Evolutionary conservation across 441 rosid species (phyloP).

Genomic region (Manihot esculenta): DNA sequence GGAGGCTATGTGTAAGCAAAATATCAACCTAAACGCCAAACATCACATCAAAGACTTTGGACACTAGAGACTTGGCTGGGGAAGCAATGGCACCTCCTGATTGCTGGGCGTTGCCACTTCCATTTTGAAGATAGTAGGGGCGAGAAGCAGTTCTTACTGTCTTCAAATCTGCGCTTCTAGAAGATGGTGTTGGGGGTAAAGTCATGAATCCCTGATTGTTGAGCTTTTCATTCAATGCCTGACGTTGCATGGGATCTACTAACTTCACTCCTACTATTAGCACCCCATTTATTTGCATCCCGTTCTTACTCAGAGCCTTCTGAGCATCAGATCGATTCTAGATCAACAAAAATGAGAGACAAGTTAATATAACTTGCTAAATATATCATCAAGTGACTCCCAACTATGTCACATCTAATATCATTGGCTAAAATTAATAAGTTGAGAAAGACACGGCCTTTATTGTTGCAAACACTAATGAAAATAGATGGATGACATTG

Average conservation of each 20-base stretch:
- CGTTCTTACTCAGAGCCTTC: slow-evolving; percentile 81
- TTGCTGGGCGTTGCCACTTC: slow-evolving; percentile 51
- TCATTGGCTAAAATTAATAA: neutral
- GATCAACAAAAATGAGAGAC: slow-evolving; percentile 23
- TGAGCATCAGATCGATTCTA: slow-evolving; percentile 86
- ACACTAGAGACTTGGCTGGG: slow-evolving; percentile 73
- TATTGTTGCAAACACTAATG: too few species aligned
- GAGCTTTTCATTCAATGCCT: slow-evolving; percentile 65
- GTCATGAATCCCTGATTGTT: slow-evolving; percentile 84
- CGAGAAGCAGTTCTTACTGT: slow-evolving; percentile 43
- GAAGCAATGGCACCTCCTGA: slow-evolving; percentile 68
- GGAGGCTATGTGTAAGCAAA: neutral
- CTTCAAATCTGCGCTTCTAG: slow-evolving; percentile 44
- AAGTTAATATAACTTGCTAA: neutral
- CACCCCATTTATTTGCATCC: slow-evolving; percentile 78
- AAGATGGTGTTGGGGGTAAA: slow-evolving; percentile 55
- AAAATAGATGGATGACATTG: too few species aligned
- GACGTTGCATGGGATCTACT: slow-evolving; percentile 74
- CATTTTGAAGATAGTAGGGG: slow-evolving; percentile 61
- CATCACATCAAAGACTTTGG: slow-evolving; percentile 79
- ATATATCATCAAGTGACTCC: neutral
- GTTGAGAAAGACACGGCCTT: neutral
- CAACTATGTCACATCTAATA: neutral
- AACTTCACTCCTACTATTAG: slow-evolving; percentile 82
- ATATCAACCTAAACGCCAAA: slow-evolving; percentile 50